Conservation (phyloP, 2,329 filamentous ascomycete genomes). For the Epichloe uncinata region DNA sequence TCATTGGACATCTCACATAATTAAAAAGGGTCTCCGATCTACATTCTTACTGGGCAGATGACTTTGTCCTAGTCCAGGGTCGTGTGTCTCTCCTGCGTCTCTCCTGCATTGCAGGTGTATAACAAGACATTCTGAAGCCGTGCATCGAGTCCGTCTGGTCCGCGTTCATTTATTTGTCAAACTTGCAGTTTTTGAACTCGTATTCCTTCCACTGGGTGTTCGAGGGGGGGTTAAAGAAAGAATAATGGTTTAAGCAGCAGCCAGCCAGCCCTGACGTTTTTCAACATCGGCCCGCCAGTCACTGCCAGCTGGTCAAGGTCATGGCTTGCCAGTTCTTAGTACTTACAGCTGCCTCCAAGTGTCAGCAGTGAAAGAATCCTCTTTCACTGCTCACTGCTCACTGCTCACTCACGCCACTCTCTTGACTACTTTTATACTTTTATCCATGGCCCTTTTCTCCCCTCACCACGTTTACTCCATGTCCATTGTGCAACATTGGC, state of each 20-base stretch:
- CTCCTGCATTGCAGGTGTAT: neutral
- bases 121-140: constrained; percentile 2
- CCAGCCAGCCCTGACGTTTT: neutral
- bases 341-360: neutral
- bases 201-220: no score
- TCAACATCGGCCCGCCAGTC: neutral
- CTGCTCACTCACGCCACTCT: neutral
- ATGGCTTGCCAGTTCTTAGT: neutral
- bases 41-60: no score
- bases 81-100: neutral
- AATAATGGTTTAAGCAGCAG: no score
- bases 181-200: no score
- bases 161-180: no score
- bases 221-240: no score
- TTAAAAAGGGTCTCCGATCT: no score
- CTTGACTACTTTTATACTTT: neutral
- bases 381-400: neutral
- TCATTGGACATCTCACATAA: no score
- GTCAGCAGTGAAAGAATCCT: neutral
- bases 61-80: neutral
- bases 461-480: neutral
- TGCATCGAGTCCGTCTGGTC: neutral
- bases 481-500: neutral
- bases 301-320: neutral
- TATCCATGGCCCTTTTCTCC: neutral